Evolutionary conservation across 225 moss, liverwort and hornwort species (phyloP).

Genomic region (Bryoerythrophyllum caledonicum): DNA sequence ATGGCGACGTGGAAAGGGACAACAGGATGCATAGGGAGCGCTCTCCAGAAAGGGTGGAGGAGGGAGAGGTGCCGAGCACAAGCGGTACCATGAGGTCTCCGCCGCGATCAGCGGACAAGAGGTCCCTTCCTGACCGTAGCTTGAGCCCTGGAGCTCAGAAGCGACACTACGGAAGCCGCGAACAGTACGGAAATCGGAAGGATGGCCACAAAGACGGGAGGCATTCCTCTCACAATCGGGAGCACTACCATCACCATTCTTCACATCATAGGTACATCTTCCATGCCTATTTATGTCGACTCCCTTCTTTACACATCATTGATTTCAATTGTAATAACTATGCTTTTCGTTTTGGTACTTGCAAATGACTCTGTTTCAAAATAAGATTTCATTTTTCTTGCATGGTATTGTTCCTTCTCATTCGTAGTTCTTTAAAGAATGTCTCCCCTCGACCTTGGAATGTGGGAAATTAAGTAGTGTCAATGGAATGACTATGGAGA

Average conservation of each 20-base stretch:
- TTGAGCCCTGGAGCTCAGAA: constrained; percentile 58
- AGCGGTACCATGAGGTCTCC: constrained; percentile 59
- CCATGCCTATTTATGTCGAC: neutral
- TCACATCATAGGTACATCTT: constrained; percentile 53
- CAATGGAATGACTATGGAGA: neutral
- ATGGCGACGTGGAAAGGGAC: constrained; percentile 48
- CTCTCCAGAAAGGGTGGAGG: constrained; percentile 54
- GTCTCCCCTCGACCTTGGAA: neutral
- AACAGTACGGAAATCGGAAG: constrained; percentile 59
- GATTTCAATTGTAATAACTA: neutral
- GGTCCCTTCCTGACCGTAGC: constrained; percentile 47
- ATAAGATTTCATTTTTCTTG: no score
- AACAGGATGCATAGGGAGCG: constrained; percentile 46
- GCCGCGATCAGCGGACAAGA: constrained; percentile 55
- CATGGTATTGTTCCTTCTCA: neutral
- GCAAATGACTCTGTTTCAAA: no score
- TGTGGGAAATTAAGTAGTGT: neutral
- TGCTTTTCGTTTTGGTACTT: neutral
- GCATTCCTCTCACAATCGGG: constrained; percentile 49
- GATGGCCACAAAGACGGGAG: constrained; percentile 52
- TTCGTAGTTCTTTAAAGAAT: neutral
- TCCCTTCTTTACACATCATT: no score
- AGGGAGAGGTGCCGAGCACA: constrained; percentile 67
- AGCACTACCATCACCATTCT: constrained; percentile 58
- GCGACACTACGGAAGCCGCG: constrained; percentile 53